These are phyloP conservation scores for Coniochaeta pulveracea DNA, from an alignment of 2,329 filamentous ascomycete species.

Conservation along the genomic window DNA sequence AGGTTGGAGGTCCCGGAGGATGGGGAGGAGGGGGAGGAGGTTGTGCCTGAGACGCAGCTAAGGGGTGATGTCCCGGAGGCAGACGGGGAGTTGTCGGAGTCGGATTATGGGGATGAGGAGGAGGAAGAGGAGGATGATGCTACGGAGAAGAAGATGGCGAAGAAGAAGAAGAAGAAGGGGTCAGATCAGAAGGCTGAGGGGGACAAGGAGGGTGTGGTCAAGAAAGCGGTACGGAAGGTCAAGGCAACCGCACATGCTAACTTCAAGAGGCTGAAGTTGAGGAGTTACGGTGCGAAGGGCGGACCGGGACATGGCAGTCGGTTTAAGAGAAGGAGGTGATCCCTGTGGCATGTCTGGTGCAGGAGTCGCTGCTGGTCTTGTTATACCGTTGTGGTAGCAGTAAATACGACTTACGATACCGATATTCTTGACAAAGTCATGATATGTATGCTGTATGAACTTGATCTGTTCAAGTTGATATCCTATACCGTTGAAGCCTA, in stretches of 20 bases:
- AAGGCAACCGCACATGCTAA: constrained; percentile 54
- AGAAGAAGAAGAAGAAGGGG: constrained; percentile 13
- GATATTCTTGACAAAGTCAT: no score
- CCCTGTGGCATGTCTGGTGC: background rate
- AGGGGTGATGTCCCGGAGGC: constrained; percentile 14
- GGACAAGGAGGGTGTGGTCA: constrained; percentile 28
- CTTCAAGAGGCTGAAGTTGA: constrained; percentile 54
- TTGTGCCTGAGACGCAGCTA: constrained; percentile 28
- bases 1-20: constrained; percentile 27
- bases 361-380: no score
- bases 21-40: constrained; percentile 21
- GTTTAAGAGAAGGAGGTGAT: constrained; percentile 39
- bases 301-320: constrained; percentile 44
- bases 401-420: no score
- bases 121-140: constrained; percentile 12
- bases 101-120: constrained; percentile 20
- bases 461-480: background rate
- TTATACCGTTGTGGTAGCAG: no score
- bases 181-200: constrained; percentile 14
- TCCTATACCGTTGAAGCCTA: background rate
- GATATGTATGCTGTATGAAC: no score
- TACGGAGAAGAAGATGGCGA: constrained; percentile 12
- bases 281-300: constrained; percentile 50
- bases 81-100: constrained; percentile 20
- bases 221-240: constrained; percentile 46